A percentile compares a stretch with the other conserved stretches of the same genome.
Conservation (phyloP, 2,329 filamentous ascomycete genomes). For the Pseudogymnoascus pannorum region DNA sequence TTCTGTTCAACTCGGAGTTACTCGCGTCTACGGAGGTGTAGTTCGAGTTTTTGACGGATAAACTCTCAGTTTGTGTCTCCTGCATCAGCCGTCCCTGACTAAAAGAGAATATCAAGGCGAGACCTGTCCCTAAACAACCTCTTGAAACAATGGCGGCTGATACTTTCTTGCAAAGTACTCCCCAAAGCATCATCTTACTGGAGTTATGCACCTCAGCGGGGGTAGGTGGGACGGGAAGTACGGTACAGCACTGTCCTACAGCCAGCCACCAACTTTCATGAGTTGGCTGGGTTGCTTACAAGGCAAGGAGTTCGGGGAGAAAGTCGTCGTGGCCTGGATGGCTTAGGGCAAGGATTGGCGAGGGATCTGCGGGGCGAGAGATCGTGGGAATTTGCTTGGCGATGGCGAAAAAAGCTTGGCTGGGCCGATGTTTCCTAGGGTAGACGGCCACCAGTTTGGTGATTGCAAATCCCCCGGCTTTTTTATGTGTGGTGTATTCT, state of each 20-base stretch:
- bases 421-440: not conserved
- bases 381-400: constrained; percentile 6
- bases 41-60: too few species aligned
- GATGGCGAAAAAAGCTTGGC: constrained; percentile 1
- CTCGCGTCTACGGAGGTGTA: too few species aligned
- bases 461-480: not conserved
- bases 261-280: not conserved
- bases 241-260: not conserved
- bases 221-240: not conserved
- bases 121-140: not conserved
- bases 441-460: not conserved
- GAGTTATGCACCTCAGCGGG: constrained; percentile 1
- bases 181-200: not conserved
- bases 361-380: not conserved
- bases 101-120: not conserved
- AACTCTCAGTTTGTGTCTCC: not conserved
- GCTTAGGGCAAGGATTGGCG: not conserved
- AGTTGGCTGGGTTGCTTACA: not conserved
- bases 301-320: not conserved
- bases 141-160: not conserved
- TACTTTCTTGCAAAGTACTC: not conserved
- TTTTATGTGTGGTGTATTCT: not conserved
- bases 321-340: constrained; percentile 1
- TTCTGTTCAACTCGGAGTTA: not conserved
- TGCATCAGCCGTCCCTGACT: not conserved